These are phyloP conservation scores for Powellomyces hirtus DNA, from an alignment of 192 early-diverging fungal genomes.

Conservation along the genomic window DNA sequence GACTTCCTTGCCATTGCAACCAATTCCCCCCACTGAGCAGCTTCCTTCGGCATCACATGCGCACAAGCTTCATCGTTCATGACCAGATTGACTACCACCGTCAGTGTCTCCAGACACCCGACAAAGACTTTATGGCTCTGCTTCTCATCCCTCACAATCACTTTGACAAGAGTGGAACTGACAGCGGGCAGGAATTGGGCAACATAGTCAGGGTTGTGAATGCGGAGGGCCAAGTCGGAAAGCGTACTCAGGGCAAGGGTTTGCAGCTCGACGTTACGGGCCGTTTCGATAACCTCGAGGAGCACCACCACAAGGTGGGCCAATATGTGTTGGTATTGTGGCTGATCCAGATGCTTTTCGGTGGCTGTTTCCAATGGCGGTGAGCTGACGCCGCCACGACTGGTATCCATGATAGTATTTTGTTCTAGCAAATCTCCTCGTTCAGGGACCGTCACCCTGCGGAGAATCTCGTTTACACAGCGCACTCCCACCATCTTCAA, in stretches of 20 bases:
- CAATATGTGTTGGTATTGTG: slow-evolving; percentile 23
- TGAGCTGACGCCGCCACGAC: background rate
- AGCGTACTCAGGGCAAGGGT: background rate
- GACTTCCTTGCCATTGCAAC: background rate
- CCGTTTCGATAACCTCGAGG: slow-evolving; percentile 13
- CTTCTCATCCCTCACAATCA: slow-evolving; percentile 12
- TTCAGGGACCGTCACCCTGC: background rate
- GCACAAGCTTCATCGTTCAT: slow-evolving; percentile 8
- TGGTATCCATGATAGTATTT: background rate
- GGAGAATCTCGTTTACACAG: slow-evolving; percentile 9
- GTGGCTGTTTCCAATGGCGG: background rate
- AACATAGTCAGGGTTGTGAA: slow-evolving; percentile 11
- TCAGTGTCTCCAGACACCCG: slow-evolving; percentile 5
- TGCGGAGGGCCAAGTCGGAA: background rate
- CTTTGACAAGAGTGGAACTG: slow-evolving; percentile 11
- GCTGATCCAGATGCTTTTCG: background rate
- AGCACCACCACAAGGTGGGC: slow-evolving; percentile 25
- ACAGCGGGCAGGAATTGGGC: slow-evolving; percentile 28
- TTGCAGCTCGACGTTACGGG: slow-evolving; percentile 11
- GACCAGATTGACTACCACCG: background rate
- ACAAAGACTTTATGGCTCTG: slow-evolving; percentile 23
- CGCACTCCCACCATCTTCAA: slow-evolving; percentile 3
- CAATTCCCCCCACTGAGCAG: slow-evolving; percentile 9
- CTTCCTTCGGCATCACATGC: background rate
- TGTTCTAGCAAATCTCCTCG: too few relatives aligned